Conservation (phyloP, 176 grass and related monocot species). For the Lolium multiflorum region DNA sequence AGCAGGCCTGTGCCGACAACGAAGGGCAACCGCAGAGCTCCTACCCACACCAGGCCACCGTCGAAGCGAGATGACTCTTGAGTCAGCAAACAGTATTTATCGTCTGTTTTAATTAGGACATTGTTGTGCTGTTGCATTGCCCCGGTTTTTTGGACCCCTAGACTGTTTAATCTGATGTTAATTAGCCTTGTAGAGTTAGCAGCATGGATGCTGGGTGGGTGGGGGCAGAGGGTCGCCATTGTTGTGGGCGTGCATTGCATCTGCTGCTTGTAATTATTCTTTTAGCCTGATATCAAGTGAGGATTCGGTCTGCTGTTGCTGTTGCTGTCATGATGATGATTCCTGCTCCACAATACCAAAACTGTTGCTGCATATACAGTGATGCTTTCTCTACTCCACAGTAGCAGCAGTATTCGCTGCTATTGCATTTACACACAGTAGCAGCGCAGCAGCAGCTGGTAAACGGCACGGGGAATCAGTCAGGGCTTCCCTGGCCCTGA, state of each 20-base stretch:
- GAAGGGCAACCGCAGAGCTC: conserved; percentile 23
- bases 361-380: neutral
- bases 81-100: neutral
- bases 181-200: conserved; percentile 42
- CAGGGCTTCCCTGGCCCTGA: too few relatives aligned
- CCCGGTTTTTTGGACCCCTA: conserved; percentile 73
- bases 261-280: conserved; percentile 84
- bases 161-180: conserved; percentile 52
- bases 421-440: neutral
- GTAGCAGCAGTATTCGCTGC: neutral
- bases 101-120: conserved; percentile 40
- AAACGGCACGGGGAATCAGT: neutral
- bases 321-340: conserved; percentile 5
- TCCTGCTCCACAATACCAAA: neutral
- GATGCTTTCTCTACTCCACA: neutral
- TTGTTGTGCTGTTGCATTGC: conserved; percentile 44
- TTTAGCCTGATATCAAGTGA: conserved; percentile 52
- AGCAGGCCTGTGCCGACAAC: conserved; percentile 36
- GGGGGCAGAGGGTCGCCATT: conserved; percentile 46
- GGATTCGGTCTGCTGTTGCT: conserved; percentile 28
- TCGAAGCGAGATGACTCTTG: conserved; percentile 41
- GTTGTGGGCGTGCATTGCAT: conserved; percentile 54
- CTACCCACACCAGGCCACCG: conserved; percentile 26
- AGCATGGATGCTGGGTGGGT: conserved; percentile 6
- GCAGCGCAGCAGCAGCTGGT: neutral